Evolutionary conservation across 2,329 filamentous ascomycete genomes (phyloP), one percentile per base, ranked within the genome.

Genomic region (Ilyonectria destructans): DNA sequence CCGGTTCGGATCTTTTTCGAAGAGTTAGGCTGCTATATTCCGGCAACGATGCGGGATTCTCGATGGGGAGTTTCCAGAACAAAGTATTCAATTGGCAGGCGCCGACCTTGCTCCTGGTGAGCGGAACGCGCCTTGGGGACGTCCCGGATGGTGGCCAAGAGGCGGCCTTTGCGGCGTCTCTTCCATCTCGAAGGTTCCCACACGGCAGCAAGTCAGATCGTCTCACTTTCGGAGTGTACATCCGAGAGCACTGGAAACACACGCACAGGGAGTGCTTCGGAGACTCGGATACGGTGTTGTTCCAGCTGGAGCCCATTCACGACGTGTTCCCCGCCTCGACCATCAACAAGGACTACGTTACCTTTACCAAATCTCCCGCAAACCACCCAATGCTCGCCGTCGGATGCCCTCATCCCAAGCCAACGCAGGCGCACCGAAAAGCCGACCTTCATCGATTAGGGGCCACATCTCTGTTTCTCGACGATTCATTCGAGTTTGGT

Each of bases 71-170:
- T 62, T 94, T 94, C 70, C 91, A 94, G 77, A 87, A 90, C 21
- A 91, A 90, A 72, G 90, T 93, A 3, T 92, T 94, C 81, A 92
- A 94, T 77, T 95, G 92, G 92, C 85, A 88, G 48, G 92, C 92
- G 0, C 92, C 92, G 0, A 93, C 92, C 0, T 88, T 95, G 19
- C 83, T 95, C 12, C 85, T 95, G 1, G 89, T 94, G 2, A 88
- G 88, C 21, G 92, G 92, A 21, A 88, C 86, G 4, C 86, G 91
- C 6, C 83, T 94, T 7, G 79, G 84, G 2, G 82, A 87, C 21
- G 76, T 80, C 46, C 82, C 86, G 1, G 79, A 81, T 13, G 82
- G 85, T 15, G 87, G 88, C 0, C 86, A 86, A 54, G 88, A 90
- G 72, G 81, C 84, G 2, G 78, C 82, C 0, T 92, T 92, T 82